A percentile compares a stretch with the other conserved stretches of the same genome.
These are phyloP conservation scores for Lindgomyces ingoldianus DNA, from an alignment of 495 filamentous ascomycete genomes.

Conservation along the genomic window DNA sequence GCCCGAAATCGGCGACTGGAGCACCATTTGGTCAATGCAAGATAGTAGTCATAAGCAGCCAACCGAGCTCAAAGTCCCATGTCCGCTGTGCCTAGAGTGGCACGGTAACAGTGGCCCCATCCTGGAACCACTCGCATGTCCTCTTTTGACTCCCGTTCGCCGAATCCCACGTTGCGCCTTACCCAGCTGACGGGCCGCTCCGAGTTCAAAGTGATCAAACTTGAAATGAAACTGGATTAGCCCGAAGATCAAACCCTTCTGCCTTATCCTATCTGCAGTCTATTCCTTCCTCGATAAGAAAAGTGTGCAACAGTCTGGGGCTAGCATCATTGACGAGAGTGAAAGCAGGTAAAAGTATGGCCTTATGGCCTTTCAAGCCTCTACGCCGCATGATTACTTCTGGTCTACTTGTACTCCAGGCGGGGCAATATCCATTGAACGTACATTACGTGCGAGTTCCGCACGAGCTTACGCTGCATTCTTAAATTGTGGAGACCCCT, in stretches of 20 bases:
- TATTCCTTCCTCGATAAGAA: neutral
- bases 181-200: constrained; percentile 12
- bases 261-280: neutral
- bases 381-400: neutral
- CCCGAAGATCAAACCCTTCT: constrained; percentile 12
- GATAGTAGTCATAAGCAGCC: too few relatives aligned
- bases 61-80: neutral
- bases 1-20: neutral
- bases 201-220: constrained; percentile 24
- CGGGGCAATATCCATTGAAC: neutral
- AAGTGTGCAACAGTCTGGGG: neutral
- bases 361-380: neutral
- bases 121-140: neutral
- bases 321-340: neutral
- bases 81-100: neutral
- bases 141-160: neutral
- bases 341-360: neutral
- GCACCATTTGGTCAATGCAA: neutral
- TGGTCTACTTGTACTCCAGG: neutral
- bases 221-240: constrained; percentile 22
- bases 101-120: neutral
- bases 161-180: constrained; percentile 3
- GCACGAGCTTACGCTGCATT: neutral
- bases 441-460: neutral
- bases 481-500: constrained; percentile 11